Percentiles rank a stretch among this genome's conserved stretches.
phyloP scores from a whole-genome alignment of 441 rosid genomes.

The Euphorbia schlechtendalii region DNA sequence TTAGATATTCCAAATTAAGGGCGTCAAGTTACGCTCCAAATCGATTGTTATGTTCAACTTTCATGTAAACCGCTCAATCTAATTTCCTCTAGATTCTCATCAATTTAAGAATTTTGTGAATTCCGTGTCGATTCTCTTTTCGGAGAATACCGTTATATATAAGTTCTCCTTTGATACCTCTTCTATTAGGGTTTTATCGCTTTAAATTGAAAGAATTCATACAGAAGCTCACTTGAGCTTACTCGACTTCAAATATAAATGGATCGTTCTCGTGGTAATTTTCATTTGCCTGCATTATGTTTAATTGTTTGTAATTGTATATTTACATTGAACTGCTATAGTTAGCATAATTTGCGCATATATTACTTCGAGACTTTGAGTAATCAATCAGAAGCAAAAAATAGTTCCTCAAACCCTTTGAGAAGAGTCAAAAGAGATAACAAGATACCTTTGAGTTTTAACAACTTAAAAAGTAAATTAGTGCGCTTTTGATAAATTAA shows the following conservation, averaged over 20 bases:
- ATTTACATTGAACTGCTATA: too few relatives aligned
- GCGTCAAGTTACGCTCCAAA: neutral
- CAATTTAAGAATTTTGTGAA: neutral
- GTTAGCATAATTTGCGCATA: too few relatives aligned
- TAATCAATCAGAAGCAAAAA: too few relatives aligned
- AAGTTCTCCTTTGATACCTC: neutral
- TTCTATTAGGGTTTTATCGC: conserved; percentile 13
- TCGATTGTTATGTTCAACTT: neutral
- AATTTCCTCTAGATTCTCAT: neutral
- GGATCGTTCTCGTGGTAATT: conserved; percentile 97
- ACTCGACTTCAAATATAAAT: conserved; percentile 29
- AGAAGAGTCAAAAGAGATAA: too few relatives aligned
- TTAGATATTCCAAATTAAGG: neutral
- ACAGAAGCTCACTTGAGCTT: neutral
- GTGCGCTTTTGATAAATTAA: too few relatives aligned
- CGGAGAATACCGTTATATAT: neutral
- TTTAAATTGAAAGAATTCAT: neutral
- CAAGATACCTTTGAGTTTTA: too few relatives aligned
- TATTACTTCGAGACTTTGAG: too few relatives aligned
- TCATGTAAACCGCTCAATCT: neutral
- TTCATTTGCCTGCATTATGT: too few relatives aligned
- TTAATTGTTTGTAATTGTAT: too few relatives aligned
- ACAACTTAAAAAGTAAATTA: too few relatives aligned
- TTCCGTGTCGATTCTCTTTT: neutral
- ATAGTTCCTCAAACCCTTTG: too few relatives aligned